phyloP scores from a whole-genome alignment of 768 basidiomycete species.

The Naganishia kalamii region DNA sequence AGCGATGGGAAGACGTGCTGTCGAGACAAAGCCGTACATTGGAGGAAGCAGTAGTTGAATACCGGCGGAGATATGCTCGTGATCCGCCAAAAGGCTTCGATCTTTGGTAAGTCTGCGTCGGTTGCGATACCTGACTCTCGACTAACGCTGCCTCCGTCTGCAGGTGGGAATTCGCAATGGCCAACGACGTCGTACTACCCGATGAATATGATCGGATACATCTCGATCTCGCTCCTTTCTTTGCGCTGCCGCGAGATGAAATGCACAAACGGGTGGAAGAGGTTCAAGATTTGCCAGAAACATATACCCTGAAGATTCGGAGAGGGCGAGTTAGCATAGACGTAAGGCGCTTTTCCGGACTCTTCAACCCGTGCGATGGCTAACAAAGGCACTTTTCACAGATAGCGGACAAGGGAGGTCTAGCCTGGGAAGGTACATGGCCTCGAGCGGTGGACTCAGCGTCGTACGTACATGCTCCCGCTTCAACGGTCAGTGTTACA shows the following conservation, averaged over 20 bases:
- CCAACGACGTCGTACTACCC: conserved; percentile 38
- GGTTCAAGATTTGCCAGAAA: conserved; percentile 45
- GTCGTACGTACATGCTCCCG: conserved; percentile 19
- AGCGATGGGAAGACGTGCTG: conserved; percentile 44
- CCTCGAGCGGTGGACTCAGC: conserved; percentile 38
- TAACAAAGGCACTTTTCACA: conserved; percentile 3
- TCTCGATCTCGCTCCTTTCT: conserved; percentile 45
- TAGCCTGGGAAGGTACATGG: conserved; percentile 43
- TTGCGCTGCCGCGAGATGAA: conserved; percentile 40
- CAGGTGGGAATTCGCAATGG: conserved; percentile 39
- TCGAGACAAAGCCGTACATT: conserved; percentile 44
- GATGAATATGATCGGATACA: conserved; percentile 47
- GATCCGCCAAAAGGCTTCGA: conserved; percentile 49
- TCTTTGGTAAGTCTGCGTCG: conserved; percentile 38
- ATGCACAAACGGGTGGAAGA: conserved; percentile 42
- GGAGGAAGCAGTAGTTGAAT: conserved; percentile 45
- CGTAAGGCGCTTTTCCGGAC: conserved; percentile 26
- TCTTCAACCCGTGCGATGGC: not conserved
- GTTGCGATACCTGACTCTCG: too few species aligned
- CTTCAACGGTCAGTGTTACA: too few species aligned
- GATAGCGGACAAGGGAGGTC: conserved; percentile 38
- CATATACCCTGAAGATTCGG: conserved; percentile 38
- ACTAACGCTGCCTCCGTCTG: not conserved
- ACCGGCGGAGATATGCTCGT: conserved; percentile 45
- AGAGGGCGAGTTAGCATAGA: conserved; percentile 36